Base-by-base conservation (phyloP, 495 filamentous ascomycete species). In the Penicillium odoratum region DNA sequence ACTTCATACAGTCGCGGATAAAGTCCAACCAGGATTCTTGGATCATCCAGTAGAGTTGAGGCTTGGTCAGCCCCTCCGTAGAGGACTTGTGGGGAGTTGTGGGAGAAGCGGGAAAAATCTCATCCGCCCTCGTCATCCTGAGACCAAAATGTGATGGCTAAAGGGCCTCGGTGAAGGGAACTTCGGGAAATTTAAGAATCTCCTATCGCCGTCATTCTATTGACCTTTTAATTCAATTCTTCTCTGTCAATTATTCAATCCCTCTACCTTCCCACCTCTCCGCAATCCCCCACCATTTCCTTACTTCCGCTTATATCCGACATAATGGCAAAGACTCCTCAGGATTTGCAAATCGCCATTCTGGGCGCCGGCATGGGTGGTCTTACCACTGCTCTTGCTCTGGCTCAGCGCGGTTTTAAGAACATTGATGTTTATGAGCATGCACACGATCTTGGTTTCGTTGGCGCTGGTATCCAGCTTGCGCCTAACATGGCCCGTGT, bases 391-490 rank as follows among this genome's bases (percentile, higher is more conserved):
- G 88, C 89, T 45, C 80, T 93, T 25, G 85, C 88, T 28, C 80
- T 92, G 38, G 88, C 88, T 6, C 85, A 87, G 69, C 81, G 83
- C 68, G 89, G 88, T 13, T 91, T 91, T 72, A 84, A 81, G 62
- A 67, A 86, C 44, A 85, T 93, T 66, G 78, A 87, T 51, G 83
- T 93, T 44, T 93, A 83, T 63, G 89, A 93, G 67, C 81, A 76
- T 29, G 88, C 89, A 1, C 83, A 85, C 16, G 85, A 88, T 55
- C 75, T 93, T 3, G 89, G 89, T 30, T 93, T 93, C 55, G 88
- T 92, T 10, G 91, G 91, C 48, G 89, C 89, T 7, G 90, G 89
- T 29, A 91, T 93, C 62, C 89, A 93, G 69, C 78, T 93, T 43
- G 88, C 89, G 5, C 89, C 89, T 1, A 92, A 94, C 57, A 89